A percentile compares a stretch with the other conserved stretches of the same genome.
Conservation (phyloP, 2,329 filamentous ascomycete species). For the Aspergillus neotritici region DNA sequence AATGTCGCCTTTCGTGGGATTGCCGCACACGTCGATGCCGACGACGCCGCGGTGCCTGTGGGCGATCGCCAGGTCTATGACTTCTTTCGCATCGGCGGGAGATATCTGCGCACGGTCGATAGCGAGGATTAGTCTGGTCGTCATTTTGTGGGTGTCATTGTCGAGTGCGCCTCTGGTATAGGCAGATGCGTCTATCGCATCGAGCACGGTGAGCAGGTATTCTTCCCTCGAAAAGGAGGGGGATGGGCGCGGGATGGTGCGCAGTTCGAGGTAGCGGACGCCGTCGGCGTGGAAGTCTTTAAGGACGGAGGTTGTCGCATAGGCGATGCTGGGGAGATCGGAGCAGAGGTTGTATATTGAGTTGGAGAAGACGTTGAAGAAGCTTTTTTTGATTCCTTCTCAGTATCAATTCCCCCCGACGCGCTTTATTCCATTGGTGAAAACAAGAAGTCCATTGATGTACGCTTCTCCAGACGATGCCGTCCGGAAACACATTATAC, state of each 20-base stretch:
- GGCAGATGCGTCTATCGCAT: conserved; percentile 53
- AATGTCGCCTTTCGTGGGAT: conserved; percentile 61
- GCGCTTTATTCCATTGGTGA: not conserved
- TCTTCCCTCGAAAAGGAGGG: conserved; percentile 53
- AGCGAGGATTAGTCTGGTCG: conserved; percentile 64
- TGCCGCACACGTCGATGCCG: conserved; percentile 72
- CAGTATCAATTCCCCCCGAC: not conserved
- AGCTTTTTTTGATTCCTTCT: conserved; percentile 42
- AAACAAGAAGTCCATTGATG: not conserved
- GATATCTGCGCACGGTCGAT: conserved; percentile 63
- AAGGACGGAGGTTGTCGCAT: conserved; percentile 62
- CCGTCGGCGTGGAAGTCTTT: conserved; percentile 63
- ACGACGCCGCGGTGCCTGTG: conserved; percentile 56
- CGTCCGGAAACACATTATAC: too few relatives aligned
- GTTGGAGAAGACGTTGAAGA: conserved; percentile 71
- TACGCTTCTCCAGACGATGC: not conserved
- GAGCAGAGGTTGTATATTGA: conserved; percentile 74
- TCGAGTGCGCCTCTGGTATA: conserved; percentile 53
- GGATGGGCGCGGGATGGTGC: conserved; percentile 68
- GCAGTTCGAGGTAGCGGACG: conserved; percentile 71
- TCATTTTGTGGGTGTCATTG: conserved; percentile 42
- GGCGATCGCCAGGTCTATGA: conserved; percentile 57
- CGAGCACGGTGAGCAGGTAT: conserved; percentile 63
- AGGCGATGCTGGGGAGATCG: conserved; percentile 53
- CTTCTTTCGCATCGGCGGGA: conserved; percentile 54